Evolutionary conservation across 2,329 filamentous ascomycete genomes (phyloP).

Genomic region (Fusarium xylarioides): DNA sequence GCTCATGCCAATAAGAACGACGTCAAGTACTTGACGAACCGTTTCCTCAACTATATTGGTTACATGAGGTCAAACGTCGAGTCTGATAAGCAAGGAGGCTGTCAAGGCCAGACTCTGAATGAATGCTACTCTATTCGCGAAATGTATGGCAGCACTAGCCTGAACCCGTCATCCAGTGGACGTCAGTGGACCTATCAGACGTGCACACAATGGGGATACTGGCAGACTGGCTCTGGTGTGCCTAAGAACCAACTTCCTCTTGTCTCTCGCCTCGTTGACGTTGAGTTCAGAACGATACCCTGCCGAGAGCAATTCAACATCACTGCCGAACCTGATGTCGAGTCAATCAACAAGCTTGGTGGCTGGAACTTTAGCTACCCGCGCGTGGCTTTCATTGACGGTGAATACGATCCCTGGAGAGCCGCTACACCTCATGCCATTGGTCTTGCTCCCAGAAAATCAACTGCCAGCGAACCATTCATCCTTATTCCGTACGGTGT

Average conservation of each 20-base stretch:
- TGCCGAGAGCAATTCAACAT: constrained; percentile 78
- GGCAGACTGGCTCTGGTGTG: constrained; percentile 76
- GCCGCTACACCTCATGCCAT: constrained; percentile 76
- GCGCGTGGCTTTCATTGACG: constrained; percentile 79
- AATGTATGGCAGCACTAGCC: constrained; percentile 26
- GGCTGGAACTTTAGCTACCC: constrained; percentile 77
- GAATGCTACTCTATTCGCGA: constrained; percentile 47
- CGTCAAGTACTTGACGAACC: constrained; percentile 49
- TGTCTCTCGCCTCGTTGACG: constrained; percentile 74
- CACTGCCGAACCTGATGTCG: constrained; percentile 67
- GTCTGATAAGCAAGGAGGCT: constrained; percentile 30
- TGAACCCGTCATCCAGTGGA: constrained; percentile 31
- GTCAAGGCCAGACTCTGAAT: constrained; percentile 37
- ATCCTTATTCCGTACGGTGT: constrained; percentile 78
- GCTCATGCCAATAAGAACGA: constrained; percentile 54
- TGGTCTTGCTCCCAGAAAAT: constrained; percentile 64
- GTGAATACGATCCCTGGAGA: constrained; percentile 82
- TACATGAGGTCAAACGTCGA: constrained; percentile 50
- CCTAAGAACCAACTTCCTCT: constrained; percentile 72
- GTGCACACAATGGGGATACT: constrained; percentile 78
- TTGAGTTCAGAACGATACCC: constrained; percentile 68
- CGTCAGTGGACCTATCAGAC: constrained; percentile 63
- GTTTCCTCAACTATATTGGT: constrained; percentile 63
- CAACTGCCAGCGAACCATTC: constrained; percentile 73
- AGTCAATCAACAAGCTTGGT: constrained; percentile 79